Conservation (phyloP, 1,139 yeast genomes). For the Suhomyces kunorum region DNA sequence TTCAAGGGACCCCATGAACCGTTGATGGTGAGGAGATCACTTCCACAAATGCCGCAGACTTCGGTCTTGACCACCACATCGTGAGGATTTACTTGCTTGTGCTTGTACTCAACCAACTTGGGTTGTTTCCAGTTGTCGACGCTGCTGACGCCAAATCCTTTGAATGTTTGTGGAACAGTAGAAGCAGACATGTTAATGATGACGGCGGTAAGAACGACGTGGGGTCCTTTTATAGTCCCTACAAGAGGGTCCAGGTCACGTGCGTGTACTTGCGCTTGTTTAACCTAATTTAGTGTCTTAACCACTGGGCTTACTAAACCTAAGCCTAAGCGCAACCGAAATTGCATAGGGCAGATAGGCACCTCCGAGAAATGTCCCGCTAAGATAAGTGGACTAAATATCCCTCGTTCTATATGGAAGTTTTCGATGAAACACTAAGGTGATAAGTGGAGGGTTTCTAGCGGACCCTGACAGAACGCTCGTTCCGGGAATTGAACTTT, state of each 20-base stretch:
- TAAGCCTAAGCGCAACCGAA: conserved; percentile 1
- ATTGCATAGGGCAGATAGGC: too few species aligned
- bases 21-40: conserved; percentile 44
- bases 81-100: conserved; percentile 31
- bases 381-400: too few species aligned
- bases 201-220: not conserved
- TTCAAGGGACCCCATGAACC: conserved; percentile 39
- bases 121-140: conserved; percentile 37
- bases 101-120: conserved; percentile 28
- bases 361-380: too few species aligned
- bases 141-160: conserved; percentile 36
- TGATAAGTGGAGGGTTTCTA: too few species aligned
- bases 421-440: too few species aligned
- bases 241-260: not conserved
- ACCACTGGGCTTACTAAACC: not conserved
- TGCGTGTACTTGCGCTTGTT: conserved; percentile 4
- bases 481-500: too few species aligned
- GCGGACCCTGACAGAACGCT: too few species aligned
- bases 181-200: conserved; percentile 3
- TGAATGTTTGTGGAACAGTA: conserved; percentile 30
- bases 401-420: too few species aligned
- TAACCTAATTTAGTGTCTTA: conserved; percentile 1
- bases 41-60: conserved; percentile 45
- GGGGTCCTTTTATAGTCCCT: not conserved
- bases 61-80: conserved; percentile 38